Base-by-base conservation (phyloP, 176 grass and related monocot species). In the Bolboschoenus planiculmis region DNA sequence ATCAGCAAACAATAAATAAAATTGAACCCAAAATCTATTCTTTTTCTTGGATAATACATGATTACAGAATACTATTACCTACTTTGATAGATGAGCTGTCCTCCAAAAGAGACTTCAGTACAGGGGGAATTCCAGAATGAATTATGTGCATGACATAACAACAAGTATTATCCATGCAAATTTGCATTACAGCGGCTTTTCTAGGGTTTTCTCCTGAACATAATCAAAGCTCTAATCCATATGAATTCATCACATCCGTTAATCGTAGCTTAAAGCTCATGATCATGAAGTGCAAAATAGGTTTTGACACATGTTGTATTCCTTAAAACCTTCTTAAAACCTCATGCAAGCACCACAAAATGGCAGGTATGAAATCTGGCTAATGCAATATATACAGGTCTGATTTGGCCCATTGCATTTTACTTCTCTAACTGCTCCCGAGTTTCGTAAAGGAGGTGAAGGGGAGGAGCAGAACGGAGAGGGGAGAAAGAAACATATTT, bases 131-230 rank as follows among this genome's bases (percentile, higher is more conserved):
- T 78, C 96, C 96, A 81, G 89, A 88, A 58, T 95, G 96, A 82
- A 91, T 71, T 34, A 99, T 91, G 80, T 99, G 96, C 68, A 95
- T 88, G 47, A 93, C 80, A 84, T 99, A 93, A 71, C 92, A 95
- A 7, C 65, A 59, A 86, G 85, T 75, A 83, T 70, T 85, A 39
- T 95, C 96, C 82, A 95, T 72, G 68, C 92, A 99, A 70, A 99
- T 83, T 60, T 99, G 96, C 96, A 99, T 95, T 61, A 95, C 87
- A 61, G 92, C 90, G 18, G 90, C 92, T 90, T 99, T 99, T 86
- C 90, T 87, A 48, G 56, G 84, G 15, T 79, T 79, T 61, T 87
- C 90, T 73, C 96, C 92, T 99, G 86, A 47, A 90, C 14, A 47
- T 70, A 44, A 31, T 14, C 56, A 40, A 79, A 78, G 16, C 37